Evolutionary conservation across 2,329 filamentous ascomycete genomes (phyloP).

Genomic region (Penicillium hesseltinei): DNA sequence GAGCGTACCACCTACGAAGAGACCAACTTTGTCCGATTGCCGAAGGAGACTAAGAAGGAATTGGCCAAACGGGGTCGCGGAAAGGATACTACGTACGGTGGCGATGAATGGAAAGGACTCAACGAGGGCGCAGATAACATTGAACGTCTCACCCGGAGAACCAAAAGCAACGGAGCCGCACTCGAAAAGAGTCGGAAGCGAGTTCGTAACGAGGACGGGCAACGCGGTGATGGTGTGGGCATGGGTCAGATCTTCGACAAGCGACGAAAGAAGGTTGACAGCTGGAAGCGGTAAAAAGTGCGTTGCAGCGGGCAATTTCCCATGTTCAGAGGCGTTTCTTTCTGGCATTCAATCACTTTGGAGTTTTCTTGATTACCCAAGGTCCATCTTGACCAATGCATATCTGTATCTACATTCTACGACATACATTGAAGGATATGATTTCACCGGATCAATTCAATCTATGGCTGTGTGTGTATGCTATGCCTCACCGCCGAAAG

Average conservation of each 20-base stretch:
- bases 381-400: constrained; percentile 8
- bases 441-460: neutral
- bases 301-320: neutral
- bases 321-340: constrained; percentile 8
- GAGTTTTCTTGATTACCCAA: constrained; percentile 11
- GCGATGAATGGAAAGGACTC: constrained; percentile 87
- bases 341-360: constrained; percentile 3
- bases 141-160: constrained; percentile 73
- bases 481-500: neutral
- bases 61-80: constrained; percentile 58
- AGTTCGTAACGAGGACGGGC: constrained; percentile 67
- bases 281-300: constrained; percentile 38
- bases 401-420: constrained; percentile 4
- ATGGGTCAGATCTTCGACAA: constrained; percentile 63
- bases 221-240: constrained; percentile 60
- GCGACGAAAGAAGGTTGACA: constrained; percentile 45
- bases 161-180: constrained; percentile 55
- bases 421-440: constrained; percentile 1
- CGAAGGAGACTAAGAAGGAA: constrained; percentile 85
- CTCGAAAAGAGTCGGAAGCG: constrained; percentile 86
- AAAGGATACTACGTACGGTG: constrained; percentile 67
- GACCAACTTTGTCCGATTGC: constrained; percentile 82
- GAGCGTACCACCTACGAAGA: constrained; percentile 89
- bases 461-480: neutral
- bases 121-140: constrained; percentile 85